Percentiles rank a stretch among this genome's conserved stretches.
Conservation (phyloP, 2,329 filamentous ascomycete species). For the Pseudogymnoascus destructans region DNA sequence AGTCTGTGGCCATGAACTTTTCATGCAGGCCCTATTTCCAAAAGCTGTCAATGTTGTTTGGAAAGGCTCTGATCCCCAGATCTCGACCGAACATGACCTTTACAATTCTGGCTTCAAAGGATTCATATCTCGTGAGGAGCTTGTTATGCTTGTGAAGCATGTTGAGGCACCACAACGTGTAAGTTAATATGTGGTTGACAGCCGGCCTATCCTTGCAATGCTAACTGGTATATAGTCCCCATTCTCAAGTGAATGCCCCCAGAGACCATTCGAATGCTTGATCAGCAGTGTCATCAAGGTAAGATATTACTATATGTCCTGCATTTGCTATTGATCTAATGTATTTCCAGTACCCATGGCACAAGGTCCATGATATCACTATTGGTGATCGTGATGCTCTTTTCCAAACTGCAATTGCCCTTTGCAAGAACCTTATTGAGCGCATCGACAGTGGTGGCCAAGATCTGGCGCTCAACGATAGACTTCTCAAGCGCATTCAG, state of each 20-base stretch:
- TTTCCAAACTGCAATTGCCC: slow-evolving; percentile 36
- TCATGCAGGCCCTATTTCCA: slow-evolving; percentile 53
- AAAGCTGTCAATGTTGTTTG: slow-evolving; percentile 42
- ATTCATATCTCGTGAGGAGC: slow-evolving; percentile 49
- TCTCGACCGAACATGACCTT: slow-evolving; percentile 28
- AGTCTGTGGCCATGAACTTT: slow-evolving; percentile 39
- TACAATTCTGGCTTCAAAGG: slow-evolving; percentile 42
- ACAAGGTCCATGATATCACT: slow-evolving; percentile 42
- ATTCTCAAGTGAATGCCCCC: slow-evolving; percentile 46
- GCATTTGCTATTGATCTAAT: neutral
- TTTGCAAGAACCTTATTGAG: slow-evolving; percentile 35
- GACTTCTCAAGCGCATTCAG: slow-evolving; percentile 41
- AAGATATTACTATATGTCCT: slow-evolving; percentile 5
- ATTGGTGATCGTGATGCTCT: slow-evolving; percentile 42
- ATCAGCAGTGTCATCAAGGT: slow-evolving; percentile 39
- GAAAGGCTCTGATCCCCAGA: slow-evolving; percentile 34
- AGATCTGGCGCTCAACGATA: slow-evolving; percentile 35
- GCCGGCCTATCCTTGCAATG: neutral
- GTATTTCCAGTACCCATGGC: slow-evolving; percentile 43
- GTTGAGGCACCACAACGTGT: slow-evolving; percentile 49
- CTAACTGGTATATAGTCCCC: slow-evolving; percentile 34
- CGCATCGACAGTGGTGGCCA: slow-evolving; percentile 31
- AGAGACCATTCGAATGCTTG: slow-evolving; percentile 52
- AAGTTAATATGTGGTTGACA: slow-evolving; percentile 26
- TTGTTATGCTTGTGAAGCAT: slow-evolving; percentile 50